Conservation (phyloP, 2,329 filamentous ascomycete genomes). For the Aspergillus luchuensis region DNA sequence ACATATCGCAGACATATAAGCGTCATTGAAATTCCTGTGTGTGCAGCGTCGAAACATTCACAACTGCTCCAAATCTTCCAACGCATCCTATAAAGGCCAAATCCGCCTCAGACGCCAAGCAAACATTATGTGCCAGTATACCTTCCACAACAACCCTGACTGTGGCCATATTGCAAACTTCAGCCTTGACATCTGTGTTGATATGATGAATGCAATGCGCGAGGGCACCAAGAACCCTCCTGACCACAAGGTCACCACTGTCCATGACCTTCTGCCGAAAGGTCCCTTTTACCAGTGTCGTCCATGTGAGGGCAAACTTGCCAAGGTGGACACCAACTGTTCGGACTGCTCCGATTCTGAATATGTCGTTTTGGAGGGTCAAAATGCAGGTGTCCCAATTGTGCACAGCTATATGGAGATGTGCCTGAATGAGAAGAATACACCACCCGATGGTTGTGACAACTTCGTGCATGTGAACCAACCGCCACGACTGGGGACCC, state of each 20-base stretch:
- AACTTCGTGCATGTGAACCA: neutral
- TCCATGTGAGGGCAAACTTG: neutral
- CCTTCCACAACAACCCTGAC: conserved; percentile 27
- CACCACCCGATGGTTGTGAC: neutral
- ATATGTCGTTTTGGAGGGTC: neutral
- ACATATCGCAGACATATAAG: too few species aligned
- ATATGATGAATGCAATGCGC: conserved; percentile 25
- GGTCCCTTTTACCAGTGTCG: neutral
- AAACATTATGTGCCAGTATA: conserved; percentile 23
- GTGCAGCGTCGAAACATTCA: too few species aligned
- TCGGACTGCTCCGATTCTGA: neutral
- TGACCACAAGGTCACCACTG: neutral
- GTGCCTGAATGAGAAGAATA: neutral
- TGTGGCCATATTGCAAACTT: conserved; percentile 33
- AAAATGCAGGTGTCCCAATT: neutral
- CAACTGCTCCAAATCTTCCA: too few species aligned
- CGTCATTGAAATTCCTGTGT: too few species aligned
- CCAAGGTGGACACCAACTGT: neutral
- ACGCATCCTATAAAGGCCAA: neutral
- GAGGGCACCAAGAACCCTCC: neutral
- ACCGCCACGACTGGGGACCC: neutral
- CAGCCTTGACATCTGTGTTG: conserved; percentile 25
- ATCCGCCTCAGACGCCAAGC: neutral
- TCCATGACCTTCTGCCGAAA: neutral
- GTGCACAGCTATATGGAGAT: neutral